A percentile compares a stretch with the other conserved stretches of the same genome.
Evolutionary conservation across 441 rosid species (phyloP).

Genomic region (Euphorbia neoarborescens): DNA sequence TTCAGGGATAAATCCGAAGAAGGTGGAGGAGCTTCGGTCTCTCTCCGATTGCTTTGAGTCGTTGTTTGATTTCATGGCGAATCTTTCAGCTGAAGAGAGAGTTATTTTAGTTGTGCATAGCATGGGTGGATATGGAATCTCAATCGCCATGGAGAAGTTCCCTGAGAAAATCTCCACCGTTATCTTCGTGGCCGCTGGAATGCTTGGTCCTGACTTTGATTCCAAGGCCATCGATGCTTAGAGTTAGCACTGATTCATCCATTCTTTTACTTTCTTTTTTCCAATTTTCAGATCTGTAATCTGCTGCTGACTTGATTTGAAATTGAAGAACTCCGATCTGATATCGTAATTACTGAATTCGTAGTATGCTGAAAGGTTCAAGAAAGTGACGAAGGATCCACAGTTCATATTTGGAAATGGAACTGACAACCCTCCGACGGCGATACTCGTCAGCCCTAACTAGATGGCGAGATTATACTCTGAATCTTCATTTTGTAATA

Average conservation of each 20-base stretch:
- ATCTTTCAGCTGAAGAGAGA: conserved; percentile 19
- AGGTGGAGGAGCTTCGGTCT: conserved; percentile 33
- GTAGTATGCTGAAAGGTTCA: conserved; percentile 12
- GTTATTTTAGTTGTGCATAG: conserved; percentile 30
- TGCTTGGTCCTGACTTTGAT: conserved; percentile 27
- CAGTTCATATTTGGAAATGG: conserved; percentile 15
- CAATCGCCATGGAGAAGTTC: conserved; percentile 38
- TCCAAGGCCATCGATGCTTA: neutral
- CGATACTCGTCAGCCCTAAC: conserved; percentile 13
- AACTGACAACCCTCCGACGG: conserved; percentile 14
- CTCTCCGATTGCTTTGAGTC: conserved; percentile 46
- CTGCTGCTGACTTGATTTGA: too few species aligned
- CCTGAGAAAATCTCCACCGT: conserved; percentile 30
- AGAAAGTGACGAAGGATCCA: conserved; percentile 12
- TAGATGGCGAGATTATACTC: conserved; percentile 22
- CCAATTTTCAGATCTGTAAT: too few species aligned
- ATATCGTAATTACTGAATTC: too few species aligned
- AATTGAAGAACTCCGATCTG: too few species aligned
- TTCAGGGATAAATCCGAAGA: too few species aligned
- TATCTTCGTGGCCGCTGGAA: conserved; percentile 24
- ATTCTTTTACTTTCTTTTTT: conserved; percentile 4
- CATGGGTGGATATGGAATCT: conserved; percentile 24
- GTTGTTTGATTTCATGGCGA: conserved; percentile 25
- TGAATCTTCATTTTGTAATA: too few species aligned
- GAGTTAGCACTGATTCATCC: conserved; percentile 12